phyloP scores from a whole-genome alignment of 2,329 filamentous ascomycete genomes.

The Curvularia sp. region DNA sequence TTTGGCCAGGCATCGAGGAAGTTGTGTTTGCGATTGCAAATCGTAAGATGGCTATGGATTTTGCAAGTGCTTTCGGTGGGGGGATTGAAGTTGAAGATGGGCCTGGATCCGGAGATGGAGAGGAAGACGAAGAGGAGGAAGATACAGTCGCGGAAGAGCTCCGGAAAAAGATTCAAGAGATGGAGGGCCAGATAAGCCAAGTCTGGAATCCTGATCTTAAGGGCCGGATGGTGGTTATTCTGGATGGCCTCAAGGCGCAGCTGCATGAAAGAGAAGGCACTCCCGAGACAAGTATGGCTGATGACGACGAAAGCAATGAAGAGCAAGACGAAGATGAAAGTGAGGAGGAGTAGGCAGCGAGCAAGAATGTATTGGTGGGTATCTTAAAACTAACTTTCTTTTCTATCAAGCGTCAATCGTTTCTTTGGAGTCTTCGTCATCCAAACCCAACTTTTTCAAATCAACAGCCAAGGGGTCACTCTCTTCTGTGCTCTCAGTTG shows the following conservation, averaged over 20 bases:
- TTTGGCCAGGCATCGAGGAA: constrained; percentile 58
- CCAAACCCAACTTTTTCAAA: constrained; percentile 50
- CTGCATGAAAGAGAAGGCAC: constrained; percentile 28
- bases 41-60: constrained; percentile 59
- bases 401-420: not conserved
- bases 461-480: constrained; percentile 56
- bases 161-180: constrained; percentile 43
- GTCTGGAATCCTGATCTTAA: constrained; percentile 48
- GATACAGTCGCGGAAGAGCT: constrained; percentile 40
- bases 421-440: constrained; percentile 25
- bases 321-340: not conserved
- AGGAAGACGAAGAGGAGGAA: constrained; percentile 32
- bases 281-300: not conserved
- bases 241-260: constrained; percentile 42
- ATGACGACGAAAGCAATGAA: not conserved
- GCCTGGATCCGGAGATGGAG: constrained; percentile 49
- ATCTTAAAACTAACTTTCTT: constrained; percentile 14
- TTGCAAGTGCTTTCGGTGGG: constrained; percentile 58
- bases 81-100: constrained; percentile 48
- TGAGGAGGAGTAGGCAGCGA: not conserved
- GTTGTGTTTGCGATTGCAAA: constrained; percentile 67
- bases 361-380: constrained; percentile 15
- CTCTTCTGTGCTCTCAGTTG: constrained; percentile 66
- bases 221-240: constrained; percentile 36
- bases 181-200: constrained; percentile 44